Evolutionary conservation across 306 rosid species (phyloP), one percentile per base, ranked within the genome.

Genomic region (Cicer yamashitae): DNA sequence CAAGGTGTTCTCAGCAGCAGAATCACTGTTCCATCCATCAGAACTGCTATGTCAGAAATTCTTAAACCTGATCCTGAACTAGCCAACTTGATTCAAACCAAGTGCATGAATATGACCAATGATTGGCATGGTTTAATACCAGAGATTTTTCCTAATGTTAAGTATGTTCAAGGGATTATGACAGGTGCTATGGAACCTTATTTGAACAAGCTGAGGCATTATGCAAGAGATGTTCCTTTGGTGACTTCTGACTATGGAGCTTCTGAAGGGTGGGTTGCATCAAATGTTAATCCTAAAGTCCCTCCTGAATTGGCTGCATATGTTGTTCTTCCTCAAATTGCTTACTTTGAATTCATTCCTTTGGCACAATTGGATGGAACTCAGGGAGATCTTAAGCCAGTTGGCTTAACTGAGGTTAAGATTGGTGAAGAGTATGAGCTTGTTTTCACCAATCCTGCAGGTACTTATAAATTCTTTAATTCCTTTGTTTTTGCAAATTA

Each of bases 141-240:
- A 1, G 96, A 73, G 69, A 84, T 92, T 53, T 94, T 94, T 48
- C 98, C 98, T 0, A 91, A 91, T 84, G 89, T 70, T 0, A 89
- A 91, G 86, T 94, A 88, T 73, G 81, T 94, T 17, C 79, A 81
- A 53, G 98, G 91, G 51, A 88, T 94, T 75, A 91, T 94, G 98
- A 94, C 98, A 0, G 98, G 98, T 30, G 86, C 97, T 37, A 94
- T 94, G 97, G 97, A 88, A 82, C 91, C 89, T 61, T 94, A 91
- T 71, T 56, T 86, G 85, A 85, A 82, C 30, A 91, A 89, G 60
- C 40, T 94, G 76, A 94, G 96, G 88, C 96, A 94, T 67, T 91
- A 94, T 77, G 94, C 91, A 0, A 91, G 88, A 6, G 91, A 85
- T 47, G 14, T 57, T 71, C 98, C 96, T n/a, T 77, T 94, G 77